Conservation (phyloP, 169 alveolate species). For the Eimeria maxima region DNA sequence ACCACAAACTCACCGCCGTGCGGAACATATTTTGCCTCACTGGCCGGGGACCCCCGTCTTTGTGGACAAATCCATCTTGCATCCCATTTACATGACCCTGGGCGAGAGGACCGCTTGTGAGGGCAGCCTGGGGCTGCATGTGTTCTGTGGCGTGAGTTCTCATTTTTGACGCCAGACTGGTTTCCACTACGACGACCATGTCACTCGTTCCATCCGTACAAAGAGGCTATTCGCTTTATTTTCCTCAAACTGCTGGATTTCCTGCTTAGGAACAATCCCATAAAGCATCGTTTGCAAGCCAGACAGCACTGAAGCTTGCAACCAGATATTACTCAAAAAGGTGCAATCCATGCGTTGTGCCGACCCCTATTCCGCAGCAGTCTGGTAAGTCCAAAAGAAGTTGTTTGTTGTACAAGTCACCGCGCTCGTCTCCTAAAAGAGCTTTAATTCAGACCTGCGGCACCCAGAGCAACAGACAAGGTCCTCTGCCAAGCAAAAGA, state of each 20-base stretch:
- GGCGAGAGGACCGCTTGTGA: neutral
- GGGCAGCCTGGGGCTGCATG: conserved; percentile 69
- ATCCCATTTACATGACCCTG: conserved; percentile 56
- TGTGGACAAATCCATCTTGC: conserved; percentile 53
- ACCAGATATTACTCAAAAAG: neutral
- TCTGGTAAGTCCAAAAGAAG: neutral
- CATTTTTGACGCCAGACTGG: conserved; percentile 18
- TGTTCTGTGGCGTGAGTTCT: conserved; percentile 47
- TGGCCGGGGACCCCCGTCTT: conserved; percentile 74
- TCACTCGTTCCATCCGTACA: conserved; percentile 59
- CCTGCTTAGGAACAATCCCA: neutral
- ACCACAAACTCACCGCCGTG: conserved; percentile 65
- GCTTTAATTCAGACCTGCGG: neutral
- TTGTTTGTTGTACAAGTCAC: neutral
- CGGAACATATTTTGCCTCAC: conserved; percentile 76
- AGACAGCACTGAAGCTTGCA: conserved; percentile 44
- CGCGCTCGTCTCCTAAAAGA: neutral
- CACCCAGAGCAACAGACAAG: neutral
- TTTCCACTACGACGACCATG: conserved; percentile 32
- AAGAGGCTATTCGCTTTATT: neutral
- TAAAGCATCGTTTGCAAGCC: conserved; percentile 43
- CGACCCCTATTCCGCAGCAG: neutral
- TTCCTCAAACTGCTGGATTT: neutral
- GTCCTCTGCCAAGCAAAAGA: neutral
- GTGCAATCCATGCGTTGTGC: neutral